Conservation (phyloP, 768 basidiomycete genomes). For the Podaxis sp. region DNA sequence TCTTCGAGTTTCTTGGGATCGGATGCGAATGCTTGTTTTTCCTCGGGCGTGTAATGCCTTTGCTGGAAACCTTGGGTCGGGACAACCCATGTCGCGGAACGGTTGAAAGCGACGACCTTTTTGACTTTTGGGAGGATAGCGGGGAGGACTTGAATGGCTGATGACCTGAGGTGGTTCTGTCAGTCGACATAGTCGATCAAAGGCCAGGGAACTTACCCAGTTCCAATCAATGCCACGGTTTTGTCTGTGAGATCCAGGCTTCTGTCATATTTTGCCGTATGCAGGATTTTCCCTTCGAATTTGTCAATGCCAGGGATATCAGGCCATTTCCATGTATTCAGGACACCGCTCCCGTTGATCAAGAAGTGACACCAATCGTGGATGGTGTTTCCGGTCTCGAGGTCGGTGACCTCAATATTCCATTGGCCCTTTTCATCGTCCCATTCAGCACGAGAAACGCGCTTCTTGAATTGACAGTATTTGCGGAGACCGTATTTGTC, state of each 20-base stretch:
- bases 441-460: constrained; percentile 31
- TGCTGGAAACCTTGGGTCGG: constrained; percentile 22
- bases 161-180: constrained; percentile 21
- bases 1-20: constrained; percentile 36
- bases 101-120: constrained; percentile 31
- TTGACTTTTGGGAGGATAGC: constrained; percentile 31
- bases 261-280: constrained; percentile 35
- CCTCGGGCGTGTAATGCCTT: constrained; percentile 34
- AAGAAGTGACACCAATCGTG: constrained; percentile 32
- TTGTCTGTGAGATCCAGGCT: constrained; percentile 32
- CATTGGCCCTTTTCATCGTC: constrained; percentile 26
- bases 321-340: constrained; percentile 41
- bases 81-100: constrained; percentile 29
- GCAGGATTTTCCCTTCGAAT: constrained; percentile 33
- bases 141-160: constrained; percentile 30
- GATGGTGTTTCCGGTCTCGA: constrained; percentile 18
- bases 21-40: constrained; percentile 34
- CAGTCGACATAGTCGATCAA: background rate
- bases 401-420: constrained; percentile 28
- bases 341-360: constrained; percentile 32
- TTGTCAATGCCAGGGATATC: constrained; percentile 33
- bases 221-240: constrained; percentile 39
- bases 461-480: constrained; percentile 29
- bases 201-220: constrained; percentile 24
- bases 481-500: constrained; percentile 30